Evolutionary conservation across 352 stramenopile genomes (phyloP), one percentile per base, ranked within the genome.

Genomic region (Globisporangium takayamanum): DNA sequence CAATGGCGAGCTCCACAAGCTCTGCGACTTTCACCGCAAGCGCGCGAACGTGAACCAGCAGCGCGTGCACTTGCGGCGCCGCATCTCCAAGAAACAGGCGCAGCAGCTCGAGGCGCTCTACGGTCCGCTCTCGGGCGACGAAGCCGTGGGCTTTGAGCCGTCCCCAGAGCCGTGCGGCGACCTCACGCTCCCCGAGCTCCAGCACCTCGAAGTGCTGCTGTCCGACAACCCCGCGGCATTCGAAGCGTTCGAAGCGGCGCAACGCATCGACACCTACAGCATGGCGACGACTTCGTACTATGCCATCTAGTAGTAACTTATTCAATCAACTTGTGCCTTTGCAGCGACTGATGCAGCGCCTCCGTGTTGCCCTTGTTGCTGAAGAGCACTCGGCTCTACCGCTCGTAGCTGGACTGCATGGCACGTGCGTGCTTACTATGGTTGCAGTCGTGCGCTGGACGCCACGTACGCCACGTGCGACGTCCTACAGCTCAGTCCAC

Each of bases 41-140:
- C 73, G 76, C 46, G 69, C 71, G 14, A 81, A 81, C 61, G 64
- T 69, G 49, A 76, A 76, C 61, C 72, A 81, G 57, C 67, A 64
- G 22, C 69, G 69, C n/a, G 66, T 72, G 66, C 62, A 73, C 45
- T 53, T 73, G 63, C 66, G 66, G 20, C 62, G 64, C 2, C 59
- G 59, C 15, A 64, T 64, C 44, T 55, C 53, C 3, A 55, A 51
- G 44, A 55, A 59, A 30, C 59, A 64, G 42, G 49, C 50, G 39
- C 50, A 57, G 49, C 57, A 57, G 28, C 50, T 57, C 28, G 50
- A 63, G 39, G 41, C n/a, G 3, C 57, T 57, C 7, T 57, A 63
- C 28, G 50, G 57, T 5, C 44, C 50, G 15, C 50, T 57, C 30
- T 57, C 50, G 20, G 41, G 39, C 28, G 50, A 63, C 3, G 57